Conservation (phyloP, 2,329 filamentous ascomycete genomes). For the Fusarium sarcochroum region DNA sequence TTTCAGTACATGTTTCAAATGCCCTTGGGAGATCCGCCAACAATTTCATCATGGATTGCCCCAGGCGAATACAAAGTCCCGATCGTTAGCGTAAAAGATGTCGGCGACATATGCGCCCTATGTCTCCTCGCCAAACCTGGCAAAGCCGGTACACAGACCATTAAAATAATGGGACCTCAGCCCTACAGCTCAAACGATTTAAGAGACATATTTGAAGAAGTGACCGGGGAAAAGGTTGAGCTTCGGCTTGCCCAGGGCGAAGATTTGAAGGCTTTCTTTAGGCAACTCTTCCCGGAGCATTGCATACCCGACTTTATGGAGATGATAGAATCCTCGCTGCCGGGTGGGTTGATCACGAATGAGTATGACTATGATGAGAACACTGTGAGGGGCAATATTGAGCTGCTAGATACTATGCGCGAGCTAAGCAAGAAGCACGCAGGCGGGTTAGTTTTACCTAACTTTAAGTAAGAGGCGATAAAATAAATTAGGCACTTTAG, state of each 20-base stretch:
- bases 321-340: conserved; percentile 46
- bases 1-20: conserved; percentile 36
- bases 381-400: conserved; percentile 41
- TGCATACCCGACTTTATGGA: conserved; percentile 47
- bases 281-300: conserved; percentile 34
- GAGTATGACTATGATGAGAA: conserved; percentile 44
- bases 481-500: too few relatives aligned
- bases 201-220: conserved; percentile 45
- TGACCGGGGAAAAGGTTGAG: conserved; percentile 42
- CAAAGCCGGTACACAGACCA: conserved; percentile 9
- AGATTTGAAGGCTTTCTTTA: conserved; percentile 42
- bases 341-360: conserved; percentile 46
- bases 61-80: conserved; percentile 48
- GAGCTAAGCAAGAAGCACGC: background rate
- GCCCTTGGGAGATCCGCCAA: conserved; percentile 34
- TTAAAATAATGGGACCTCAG: conserved; percentile 49
- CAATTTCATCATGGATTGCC: conserved; percentile 45
- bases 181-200: conserved; percentile 49
- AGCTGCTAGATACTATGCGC: conserved; percentile 44
- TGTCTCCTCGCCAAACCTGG: conserved; percentile 33
- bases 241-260: conserved; percentile 41
- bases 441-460: too few relatives aligned
- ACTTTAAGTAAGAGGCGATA: too few relatives aligned
- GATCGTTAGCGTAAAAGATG: conserved; percentile 51
- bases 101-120: conserved; percentile 45